A percentile compares a stretch with the other conserved stretches of the same genome.
phyloP scores from a whole-genome alignment of 1,139 yeast species.

The Meyerozyma smithsonii region DNA sequence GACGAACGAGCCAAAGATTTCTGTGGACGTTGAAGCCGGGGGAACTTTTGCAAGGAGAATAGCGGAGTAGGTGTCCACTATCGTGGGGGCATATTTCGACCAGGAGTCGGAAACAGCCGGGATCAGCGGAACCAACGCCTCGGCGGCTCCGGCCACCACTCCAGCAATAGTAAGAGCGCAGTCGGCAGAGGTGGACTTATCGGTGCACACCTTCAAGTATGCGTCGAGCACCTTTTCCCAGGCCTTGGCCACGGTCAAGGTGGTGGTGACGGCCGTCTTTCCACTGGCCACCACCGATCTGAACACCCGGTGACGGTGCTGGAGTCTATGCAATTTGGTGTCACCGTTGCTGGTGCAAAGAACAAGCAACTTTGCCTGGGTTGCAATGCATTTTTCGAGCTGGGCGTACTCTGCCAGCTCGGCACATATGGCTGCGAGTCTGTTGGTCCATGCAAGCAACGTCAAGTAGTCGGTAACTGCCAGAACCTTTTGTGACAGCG shows the following conservation, averaged over 20 bases:
- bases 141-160: constrained; percentile 32
- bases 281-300: constrained; percentile 38
- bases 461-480: constrained; percentile 55
- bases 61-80: constrained; percentile 13
- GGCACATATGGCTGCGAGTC: constrained; percentile 21
- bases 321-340: not conserved
- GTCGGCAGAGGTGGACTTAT: constrained; percentile 7
- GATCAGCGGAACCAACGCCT: constrained; percentile 33
- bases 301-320: constrained; percentile 38
- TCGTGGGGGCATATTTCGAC: constrained; percentile 10
- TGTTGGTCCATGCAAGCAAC: constrained; percentile 52
- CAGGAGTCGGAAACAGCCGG: constrained; percentile 34
- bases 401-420: constrained; percentile 10
- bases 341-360: not conserved
- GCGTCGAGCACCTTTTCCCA: not conserved
- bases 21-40: constrained; percentile 20
- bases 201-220: constrained; percentile 8
- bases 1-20: constrained; percentile 34
- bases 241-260: not conserved
- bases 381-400: constrained; percentile 9
- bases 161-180: constrained; percentile 26
- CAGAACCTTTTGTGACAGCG: constrained; percentile 24
- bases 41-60: constrained; percentile 43
- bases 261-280: constrained; percentile 9
- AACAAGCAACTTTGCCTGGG: constrained; percentile 21